These are phyloP conservation scores for Aspergillus neotritici DNA, from an alignment of 2,329 filamentous ascomycete species.

Conservation along the genomic window DNA sequence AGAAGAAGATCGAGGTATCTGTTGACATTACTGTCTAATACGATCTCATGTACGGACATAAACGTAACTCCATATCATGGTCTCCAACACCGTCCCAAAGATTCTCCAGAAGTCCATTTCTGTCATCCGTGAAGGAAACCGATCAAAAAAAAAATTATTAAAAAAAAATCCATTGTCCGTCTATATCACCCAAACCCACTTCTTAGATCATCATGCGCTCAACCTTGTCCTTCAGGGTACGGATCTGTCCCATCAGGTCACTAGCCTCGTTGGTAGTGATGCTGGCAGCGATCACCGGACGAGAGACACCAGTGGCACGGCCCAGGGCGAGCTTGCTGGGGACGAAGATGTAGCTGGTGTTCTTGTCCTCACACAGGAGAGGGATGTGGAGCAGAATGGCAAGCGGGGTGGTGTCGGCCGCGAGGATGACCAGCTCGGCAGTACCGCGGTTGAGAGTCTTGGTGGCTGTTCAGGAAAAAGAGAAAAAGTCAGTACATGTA, in stretches of 20 bases:
- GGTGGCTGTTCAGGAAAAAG: slow-evolving; percentile 56
- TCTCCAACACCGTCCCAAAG: too few species aligned
- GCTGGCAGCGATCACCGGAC: slow-evolving; percentile 77
- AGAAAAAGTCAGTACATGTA: slow-evolving; percentile 5
- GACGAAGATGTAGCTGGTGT: slow-evolving; percentile 67
- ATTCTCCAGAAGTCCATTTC: too few species aligned
- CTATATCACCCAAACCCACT: neutral
- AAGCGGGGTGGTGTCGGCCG: slow-evolving; percentile 79
- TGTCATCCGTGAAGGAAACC: too few species aligned
- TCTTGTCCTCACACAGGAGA: slow-evolving; percentile 73
- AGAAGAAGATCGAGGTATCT: too few species aligned
- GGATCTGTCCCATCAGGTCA: slow-evolving; percentile 83
- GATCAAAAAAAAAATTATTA: too few species aligned
- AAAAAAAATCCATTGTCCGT: too few species aligned
- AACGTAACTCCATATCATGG: too few species aligned
- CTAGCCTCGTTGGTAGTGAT: slow-evolving; percentile 91
- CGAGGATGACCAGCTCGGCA: slow-evolving; percentile 80
- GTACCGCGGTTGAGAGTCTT: slow-evolving; percentile 90
- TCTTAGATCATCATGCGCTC: slow-evolving; percentile 87
- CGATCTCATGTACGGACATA: too few species aligned
- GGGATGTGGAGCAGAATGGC: slow-evolving; percentile 86
- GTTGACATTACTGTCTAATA: too few species aligned
- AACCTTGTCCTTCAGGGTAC: slow-evolving; percentile 86
- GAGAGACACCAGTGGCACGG: slow-evolving; percentile 80
- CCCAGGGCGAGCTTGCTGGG: slow-evolving; percentile 78